Evolutionary conservation across 805 yeast species (phyloP), one percentile per base, ranked within the genome.

Genomic region (Myxozyma geophila): DNA sequence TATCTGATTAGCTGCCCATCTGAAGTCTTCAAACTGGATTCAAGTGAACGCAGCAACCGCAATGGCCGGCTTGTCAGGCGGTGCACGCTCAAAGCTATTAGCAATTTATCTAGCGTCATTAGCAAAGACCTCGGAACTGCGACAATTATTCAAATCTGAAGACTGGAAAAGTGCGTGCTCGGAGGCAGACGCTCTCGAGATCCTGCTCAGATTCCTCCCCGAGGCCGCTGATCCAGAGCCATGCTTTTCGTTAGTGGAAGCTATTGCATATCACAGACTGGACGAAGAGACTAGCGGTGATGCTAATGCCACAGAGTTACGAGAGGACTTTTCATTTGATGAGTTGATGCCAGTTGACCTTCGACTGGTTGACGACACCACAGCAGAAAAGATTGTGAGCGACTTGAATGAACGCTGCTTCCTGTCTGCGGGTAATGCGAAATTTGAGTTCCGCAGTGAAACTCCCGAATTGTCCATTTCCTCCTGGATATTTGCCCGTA

Each of bases 181-280:
- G 15, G 21, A 50, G 7, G 37, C 51, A 7, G 51, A 33, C 9
- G 77, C 77, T 5, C 70, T 70, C 60, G 61, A 74, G 2, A 60
- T 76, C 28, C 47, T 70, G 8, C 59, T 76, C 39, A 63, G 69
- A 28, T 67, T 74, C 41, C 52, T 71, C 47, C 79, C 79, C 1
- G 78, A 71, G 43, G 67, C 76, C 0, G 58, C 63, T 10, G 65
- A 70, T 13, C 73, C 74, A 15, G 53, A 48, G 5, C 1, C 54
- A n/a, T 70, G 70, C 63, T n/a, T 69, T n/a, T 48, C 62, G 21
- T 41, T 64, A 2, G 67, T 59, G 8, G 21, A 40, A 8, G 72
- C 62, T 15, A 51, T 67, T 52, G 61, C 54, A 4, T 40, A 61
- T 44, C 54, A 36, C 7, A 28, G 55, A 6, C 40, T 58, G 17